Evolutionary conservation across 352 stramenopile genomes (phyloP).

Genomic region (Chrysophaeum taylorii): DNA sequence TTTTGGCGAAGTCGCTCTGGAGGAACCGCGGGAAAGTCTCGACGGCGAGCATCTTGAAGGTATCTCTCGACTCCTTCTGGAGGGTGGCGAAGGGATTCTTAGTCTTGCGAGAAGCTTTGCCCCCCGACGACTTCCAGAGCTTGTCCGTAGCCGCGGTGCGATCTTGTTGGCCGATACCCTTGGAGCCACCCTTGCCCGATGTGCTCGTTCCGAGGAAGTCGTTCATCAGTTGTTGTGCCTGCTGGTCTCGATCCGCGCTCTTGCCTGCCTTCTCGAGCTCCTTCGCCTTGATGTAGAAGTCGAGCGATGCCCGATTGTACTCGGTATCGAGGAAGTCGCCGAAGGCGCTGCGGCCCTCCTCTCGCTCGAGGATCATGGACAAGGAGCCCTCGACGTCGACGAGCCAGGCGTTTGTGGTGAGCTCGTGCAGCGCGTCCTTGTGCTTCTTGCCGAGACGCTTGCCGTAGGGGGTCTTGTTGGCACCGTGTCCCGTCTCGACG

Average conservation of each 20-base stretch:
- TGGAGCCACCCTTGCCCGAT: too few species aligned
- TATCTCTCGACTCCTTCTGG: conserved; percentile 30
- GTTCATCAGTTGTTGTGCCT: conserved; percentile 28
- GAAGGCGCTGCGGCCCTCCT: conserved; percentile 20
- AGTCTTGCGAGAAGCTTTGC: not conserved
- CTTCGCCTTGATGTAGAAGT: conserved; percentile 30
- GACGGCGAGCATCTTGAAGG: conserved; percentile 33
- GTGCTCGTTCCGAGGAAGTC: conserved; percentile 24
- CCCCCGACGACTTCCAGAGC: conserved; percentile 27
- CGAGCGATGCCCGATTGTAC: conserved; percentile 31
- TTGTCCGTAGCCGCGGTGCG: conserved; percentile 29
- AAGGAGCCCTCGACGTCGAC: conserved; percentile 27
- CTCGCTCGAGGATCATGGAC: conserved; percentile 26
- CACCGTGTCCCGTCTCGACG: conserved; percentile 25
- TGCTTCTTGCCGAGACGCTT: conserved; percentile 36
- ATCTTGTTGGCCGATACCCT: conserved; percentile 32
- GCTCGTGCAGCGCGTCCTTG: conserved; percentile 30
- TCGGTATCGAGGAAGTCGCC: conserved; percentile 29
- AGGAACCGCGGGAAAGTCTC: conserved; percentile 33
- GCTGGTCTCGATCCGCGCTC: conserved; percentile 18
- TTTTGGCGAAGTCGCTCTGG: conserved; percentile 31
- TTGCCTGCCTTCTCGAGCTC: conserved; percentile 20
- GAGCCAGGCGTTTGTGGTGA: conserved; percentile 33
- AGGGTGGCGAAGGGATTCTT: conserved; percentile 4
- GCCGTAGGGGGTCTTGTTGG: conserved; percentile 30